Conservation (phyloP, 129 eudicot species). For the sunflower (Helianthus annuus) region DNA sequence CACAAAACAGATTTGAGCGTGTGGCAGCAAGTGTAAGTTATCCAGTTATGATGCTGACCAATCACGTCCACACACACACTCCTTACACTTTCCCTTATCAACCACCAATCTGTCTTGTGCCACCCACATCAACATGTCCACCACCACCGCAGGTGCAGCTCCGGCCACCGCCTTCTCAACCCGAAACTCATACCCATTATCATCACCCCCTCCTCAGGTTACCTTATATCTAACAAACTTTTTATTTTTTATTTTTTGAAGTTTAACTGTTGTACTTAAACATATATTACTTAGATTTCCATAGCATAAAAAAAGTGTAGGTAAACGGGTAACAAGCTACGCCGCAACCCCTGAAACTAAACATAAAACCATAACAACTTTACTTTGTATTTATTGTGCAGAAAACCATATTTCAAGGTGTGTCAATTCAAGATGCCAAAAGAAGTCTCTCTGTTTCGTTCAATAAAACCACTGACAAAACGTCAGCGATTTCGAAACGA, state of each 20-base stretch:
- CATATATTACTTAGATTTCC: no score
- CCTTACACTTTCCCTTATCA: slow-evolving; percentile 1
- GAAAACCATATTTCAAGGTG: slow-evolving; percentile 82
- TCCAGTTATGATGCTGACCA: slow-evolving; percentile 27
- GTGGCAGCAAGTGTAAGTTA: slow-evolving; percentile 31
- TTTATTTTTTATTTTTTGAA: no score
- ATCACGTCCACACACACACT: slow-evolving; percentile 26
- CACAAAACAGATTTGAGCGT: slow-evolving; percentile 18
- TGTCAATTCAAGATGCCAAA: slow-evolving; percentile 65
- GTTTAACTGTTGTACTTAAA: no score
- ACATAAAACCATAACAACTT: background rate
- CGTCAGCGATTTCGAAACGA: slow-evolving; percentile 6
- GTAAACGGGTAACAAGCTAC: no score
- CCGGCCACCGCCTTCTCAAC: slow-evolving; percentile 21
- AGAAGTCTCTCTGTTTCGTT: slow-evolving; percentile 46
- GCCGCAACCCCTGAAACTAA: background rate
- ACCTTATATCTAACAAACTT: background rate
- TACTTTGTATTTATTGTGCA: slow-evolving; percentile 22
- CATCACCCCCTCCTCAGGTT: slow-evolving; percentile 15
- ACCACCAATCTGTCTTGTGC: slow-evolving; percentile 8
- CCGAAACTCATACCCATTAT: slow-evolving; percentile 15
- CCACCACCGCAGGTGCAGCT: slow-evolving; percentile 16
- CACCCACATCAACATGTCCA: slow-evolving; percentile 27
- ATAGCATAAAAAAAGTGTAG: no score
- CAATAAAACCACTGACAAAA: slow-evolving; percentile 14